Conservation (phyloP, 2,329 filamentous ascomycete genomes). For the Ceratocystis ficicola region DNA sequence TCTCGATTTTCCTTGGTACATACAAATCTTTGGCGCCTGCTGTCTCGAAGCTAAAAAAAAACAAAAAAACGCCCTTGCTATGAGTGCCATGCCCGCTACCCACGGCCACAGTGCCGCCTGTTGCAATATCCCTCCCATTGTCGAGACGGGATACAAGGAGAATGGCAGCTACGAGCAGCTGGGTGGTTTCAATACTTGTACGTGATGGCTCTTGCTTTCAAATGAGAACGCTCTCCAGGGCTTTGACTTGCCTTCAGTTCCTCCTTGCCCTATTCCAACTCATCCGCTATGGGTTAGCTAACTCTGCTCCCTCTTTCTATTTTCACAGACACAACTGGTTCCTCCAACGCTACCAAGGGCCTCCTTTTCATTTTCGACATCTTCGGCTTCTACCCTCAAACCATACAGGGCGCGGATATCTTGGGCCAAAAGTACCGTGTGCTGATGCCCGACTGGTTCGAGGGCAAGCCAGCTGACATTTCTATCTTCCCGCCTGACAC, state of each 20-base stretch:
- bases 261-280: background rate
- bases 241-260: background rate
- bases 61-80: conserved; percentile 23
- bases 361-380: conserved; percentile 54
- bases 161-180: conserved; percentile 47
- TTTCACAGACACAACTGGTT: conserved; percentile 36
- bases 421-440: conserved; percentile 62
- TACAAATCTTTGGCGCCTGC: background rate
- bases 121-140: conserved; percentile 38
- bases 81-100: conserved; percentile 41
- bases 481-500: conserved; percentile 52
- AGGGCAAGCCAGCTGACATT: conserved; percentile 53
- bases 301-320: background rate
- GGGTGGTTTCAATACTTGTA: conserved; percentile 43
- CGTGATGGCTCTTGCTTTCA: conserved; percentile 15
- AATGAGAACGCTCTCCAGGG: background rate
- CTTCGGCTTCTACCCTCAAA: conserved; percentile 59
- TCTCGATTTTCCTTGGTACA: no score
- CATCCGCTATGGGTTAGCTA: background rate
- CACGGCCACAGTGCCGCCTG: conserved; percentile 45
- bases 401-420: conserved; percentile 58
- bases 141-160: conserved; percentile 43
- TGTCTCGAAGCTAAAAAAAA: background rate
- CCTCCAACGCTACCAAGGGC: conserved; percentile 41
- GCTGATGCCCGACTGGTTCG: conserved; percentile 87